These are phyloP conservation scores for Aureobasidium sp. DNA, from an alignment of 2,329 filamentous ascomycete species.

Conservation along the genomic window DNA sequence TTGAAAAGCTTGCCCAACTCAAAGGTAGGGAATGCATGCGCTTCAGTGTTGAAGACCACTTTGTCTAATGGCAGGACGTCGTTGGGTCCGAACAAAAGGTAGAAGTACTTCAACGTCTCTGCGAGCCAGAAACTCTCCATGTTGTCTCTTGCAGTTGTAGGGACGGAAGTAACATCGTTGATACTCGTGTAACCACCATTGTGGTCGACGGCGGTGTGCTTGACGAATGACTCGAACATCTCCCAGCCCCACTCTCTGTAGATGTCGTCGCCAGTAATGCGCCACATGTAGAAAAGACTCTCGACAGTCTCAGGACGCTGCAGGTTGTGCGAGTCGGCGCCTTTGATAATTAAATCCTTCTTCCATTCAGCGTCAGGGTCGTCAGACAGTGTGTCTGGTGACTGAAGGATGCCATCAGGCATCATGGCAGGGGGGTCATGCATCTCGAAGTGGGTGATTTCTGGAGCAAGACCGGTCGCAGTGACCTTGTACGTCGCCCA, in stretches of 20 bases:
- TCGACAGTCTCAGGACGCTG: conserved; percentile 97
- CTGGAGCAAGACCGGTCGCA: conserved; percentile 81
- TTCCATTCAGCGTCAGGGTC: conserved; percentile 59
- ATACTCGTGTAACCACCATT: conserved; percentile 78
- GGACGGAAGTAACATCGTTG: conserved; percentile 63
- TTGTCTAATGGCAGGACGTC: conserved; percentile 79
- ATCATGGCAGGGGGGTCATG: conserved; percentile 59
- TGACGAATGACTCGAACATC: conserved; percentile 90
- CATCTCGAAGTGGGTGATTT: conserved; percentile 88
- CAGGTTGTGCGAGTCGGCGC: conserved; percentile 83
- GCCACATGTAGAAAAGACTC: conserved; percentile 96
- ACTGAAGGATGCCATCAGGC: conserved; percentile 40
- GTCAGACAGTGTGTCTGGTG: conserved; percentile 37
- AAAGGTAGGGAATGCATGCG: conserved; percentile 82
- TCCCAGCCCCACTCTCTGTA: conserved; percentile 98
- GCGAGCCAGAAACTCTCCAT: conserved; percentile 99
- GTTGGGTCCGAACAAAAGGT: conserved; percentile 80
- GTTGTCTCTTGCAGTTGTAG: conserved; percentile 68
- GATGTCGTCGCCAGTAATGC: conserved; percentile 80
- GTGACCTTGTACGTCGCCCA: conserved; percentile 96
- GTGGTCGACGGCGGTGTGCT: conserved; percentile 72
- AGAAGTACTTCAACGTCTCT: conserved; percentile 97
- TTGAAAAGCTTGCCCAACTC: conserved; percentile 68
- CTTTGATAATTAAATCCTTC: conserved; percentile 70
- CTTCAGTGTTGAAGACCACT: conserved; percentile 93